Base-by-base conservation (phyloP, 2,329 filamentous ascomycete species). In the Xylariales sp. region DNA sequence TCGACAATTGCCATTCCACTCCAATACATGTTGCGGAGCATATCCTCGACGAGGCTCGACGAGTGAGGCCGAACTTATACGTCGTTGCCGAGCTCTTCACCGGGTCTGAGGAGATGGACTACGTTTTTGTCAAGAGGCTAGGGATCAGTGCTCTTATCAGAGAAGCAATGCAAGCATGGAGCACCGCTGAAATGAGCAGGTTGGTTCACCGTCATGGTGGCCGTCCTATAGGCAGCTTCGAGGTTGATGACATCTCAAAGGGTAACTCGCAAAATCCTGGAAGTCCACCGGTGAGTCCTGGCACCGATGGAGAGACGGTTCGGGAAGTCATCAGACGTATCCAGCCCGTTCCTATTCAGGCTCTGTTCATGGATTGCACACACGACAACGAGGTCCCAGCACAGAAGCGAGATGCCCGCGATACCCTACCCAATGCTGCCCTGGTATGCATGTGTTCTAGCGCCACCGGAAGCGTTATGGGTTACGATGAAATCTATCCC, bases 161-260 rank as follows among this genome's bases (percentile, higher is more conserved):
- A 45, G 93, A 98, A 65, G 91, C 91, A 9, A 98, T 98, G 94
- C 93, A 98, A 62, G 87, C 90, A 22, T 97, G 91, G 91, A 91
- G 86, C 58, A 95, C 93, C 1, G 87, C 80, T 9, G 94, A 98
- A 63, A 73, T 98, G 48, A 96, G 90, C 64, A 77, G 90, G 33
- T 74, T 98, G 24, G 90, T 98, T 9, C 94, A 98, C 65, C 84
- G 84, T 48, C 90, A 98, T 61, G 91, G 88, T 22, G 93, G 93
- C 27, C 81, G 88, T 19, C 93, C 94, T 0, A 96, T 98, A 58
- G 93, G 93, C 44, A 97, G 91, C 62, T 97, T 98, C 55, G 90
- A 97, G 57, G 76, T 94, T n/a, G 88, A 96, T 53, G 86, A 95
- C 49, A 78, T 90, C 10, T 80, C 83, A 7, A 81, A 78, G 46